Evolutionary conservation across 1,139 yeast genomes (phyloP), one percentile per base, ranked within the genome.

Genomic region (Candida mesenterica): DNA sequence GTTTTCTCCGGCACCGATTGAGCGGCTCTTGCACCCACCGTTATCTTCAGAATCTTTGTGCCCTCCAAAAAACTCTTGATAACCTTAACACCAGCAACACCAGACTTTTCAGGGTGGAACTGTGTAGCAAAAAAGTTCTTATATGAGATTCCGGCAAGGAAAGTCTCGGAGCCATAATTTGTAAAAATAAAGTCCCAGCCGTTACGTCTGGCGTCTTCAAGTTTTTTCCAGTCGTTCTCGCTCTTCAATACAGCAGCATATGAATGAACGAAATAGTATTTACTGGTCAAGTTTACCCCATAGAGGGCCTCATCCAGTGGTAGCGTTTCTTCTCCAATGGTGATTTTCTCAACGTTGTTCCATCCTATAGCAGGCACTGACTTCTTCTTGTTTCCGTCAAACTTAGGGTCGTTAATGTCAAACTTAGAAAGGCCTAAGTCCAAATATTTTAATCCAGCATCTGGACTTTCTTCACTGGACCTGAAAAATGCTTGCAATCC

Each of bases 341-440:
- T 43, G 17, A 60, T 48, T 13, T 44, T 30, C 31, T 44, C 40
- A 6, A 75, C 50, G 25, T 63, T 59, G 57, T 89, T 92, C 98
- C 98, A 92, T 15, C 98, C 98, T 48, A 92, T 92, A 46, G 86
- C 92, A 3, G 98, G 98, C 2, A 92, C 98, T 8, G 96, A 75
- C 58, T 92, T 92, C 58, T 92, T 92, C 30, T 56, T 38, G 0
- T 44, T 44, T 15, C 46, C 46, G 3, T 44, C 42, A 36, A 59
- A 66, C 2, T 51, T 31, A 5, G 57, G 49, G 38, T 74, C 81
- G 2, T 66, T 41, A 26, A 71, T 65, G 43, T 78, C 62, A 54
- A 92, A 92, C 50, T 77, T 82, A 15, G 60, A 57, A 45, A 92
- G 67, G 5, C 61, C 57, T 33, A 81, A 65, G 31, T 73, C 72